phyloP scores from a whole-genome alignment of 176 grass and related monocot genomes.

The Ensete ventricosum region DNA sequence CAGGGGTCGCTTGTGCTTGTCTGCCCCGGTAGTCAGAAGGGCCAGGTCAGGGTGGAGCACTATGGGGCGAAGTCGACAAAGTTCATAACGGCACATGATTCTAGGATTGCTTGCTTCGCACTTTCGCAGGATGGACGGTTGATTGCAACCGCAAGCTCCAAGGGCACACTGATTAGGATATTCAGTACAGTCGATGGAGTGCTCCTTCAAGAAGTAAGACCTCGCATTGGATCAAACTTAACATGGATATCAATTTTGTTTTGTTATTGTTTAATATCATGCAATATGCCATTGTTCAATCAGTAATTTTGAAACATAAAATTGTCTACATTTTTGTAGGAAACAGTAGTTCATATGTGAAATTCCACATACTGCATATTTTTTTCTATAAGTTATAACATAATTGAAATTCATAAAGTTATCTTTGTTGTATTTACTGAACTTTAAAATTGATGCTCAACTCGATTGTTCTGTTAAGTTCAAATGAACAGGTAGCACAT shows the following conservation, averaged over 20 bases:
- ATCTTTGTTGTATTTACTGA: no score
- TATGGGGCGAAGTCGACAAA: conserved; percentile 77
- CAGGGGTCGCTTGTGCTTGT: conserved; percentile 78
- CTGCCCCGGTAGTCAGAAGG: conserved; percentile 78
- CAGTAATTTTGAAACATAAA: no score
- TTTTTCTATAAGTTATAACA: no score
- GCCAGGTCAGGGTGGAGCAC: conserved; percentile 87
- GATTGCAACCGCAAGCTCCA: conserved; percentile 83
- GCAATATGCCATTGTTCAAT: no score
- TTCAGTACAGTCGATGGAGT: conserved; percentile 68
- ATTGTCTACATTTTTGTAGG: no score
- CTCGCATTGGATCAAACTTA: background rate
- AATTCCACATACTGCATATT: no score
- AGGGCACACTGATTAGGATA: conserved; percentile 82
- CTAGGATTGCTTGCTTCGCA: conserved; percentile 75
- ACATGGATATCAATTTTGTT: background rate
- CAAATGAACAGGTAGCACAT: no score
- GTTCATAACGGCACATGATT: conserved; percentile 88
- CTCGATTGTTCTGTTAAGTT: no score
- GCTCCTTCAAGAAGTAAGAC: conserved; percentile 86
- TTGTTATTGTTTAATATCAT: no score
- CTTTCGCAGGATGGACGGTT: conserved; percentile 78
- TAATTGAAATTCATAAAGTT: no score
- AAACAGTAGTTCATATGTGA: no score
- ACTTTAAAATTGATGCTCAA: no score